Evolutionary conservation across 2,329 filamentous ascomycete genomes (phyloP).

Genomic region (Beauveria sp.): DNA sequence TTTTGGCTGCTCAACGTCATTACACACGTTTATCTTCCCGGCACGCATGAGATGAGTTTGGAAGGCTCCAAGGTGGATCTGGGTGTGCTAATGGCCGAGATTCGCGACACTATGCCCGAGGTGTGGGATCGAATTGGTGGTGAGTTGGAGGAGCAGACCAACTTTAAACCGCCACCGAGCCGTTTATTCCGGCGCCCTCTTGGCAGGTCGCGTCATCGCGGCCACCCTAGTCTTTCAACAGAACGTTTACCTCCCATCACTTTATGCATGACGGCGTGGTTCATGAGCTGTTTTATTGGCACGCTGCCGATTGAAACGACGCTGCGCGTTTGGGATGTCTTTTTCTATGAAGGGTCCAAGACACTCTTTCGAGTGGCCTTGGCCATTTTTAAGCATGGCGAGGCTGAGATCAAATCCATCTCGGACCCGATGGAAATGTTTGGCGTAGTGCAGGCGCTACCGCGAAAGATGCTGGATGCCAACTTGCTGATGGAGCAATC

Average conservation of each 20-base stretch:
- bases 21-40: slow-evolving; percentile 78
- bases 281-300: slow-evolving; percentile 95
- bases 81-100: slow-evolving; percentile 80
- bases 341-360: slow-evolving; percentile 92
- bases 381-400: slow-evolving; percentile 83
- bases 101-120: slow-evolving; percentile 72
- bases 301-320: slow-evolving; percentile 88
- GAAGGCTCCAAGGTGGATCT: slow-evolving; percentile 92
- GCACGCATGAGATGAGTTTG: slow-evolving; percentile 83
- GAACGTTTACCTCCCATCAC: slow-evolving; percentile 77
- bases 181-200: slow-evolving; percentile 29
- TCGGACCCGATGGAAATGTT: slow-evolving; percentile 92
- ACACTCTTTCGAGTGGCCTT: slow-evolving; percentile 88
- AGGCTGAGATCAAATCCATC: slow-evolving; percentile 70
- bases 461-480: slow-evolving; percentile 71
- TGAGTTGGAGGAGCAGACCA: slow-evolving; percentile 53
- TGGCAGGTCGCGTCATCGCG: slow-evolving; percentile 32
- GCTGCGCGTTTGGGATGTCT: slow-evolving; percentile 87
- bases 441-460: slow-evolving; percentile 83
- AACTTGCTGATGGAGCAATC: slow-evolving; percentile 77
- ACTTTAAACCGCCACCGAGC: slow-evolving; percentile 27
- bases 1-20: slow-evolving; percentile 94
- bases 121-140: slow-evolving; percentile 85
- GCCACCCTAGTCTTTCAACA: slow-evolving; percentile 31
- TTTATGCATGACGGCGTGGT: slow-evolving; percentile 90